Evolutionary conservation across 768 basidiomycete species (phyloP), one percentile per base, ranked within the genome.

Genomic region (Chalciporus sphaerocephalus): DNA sequence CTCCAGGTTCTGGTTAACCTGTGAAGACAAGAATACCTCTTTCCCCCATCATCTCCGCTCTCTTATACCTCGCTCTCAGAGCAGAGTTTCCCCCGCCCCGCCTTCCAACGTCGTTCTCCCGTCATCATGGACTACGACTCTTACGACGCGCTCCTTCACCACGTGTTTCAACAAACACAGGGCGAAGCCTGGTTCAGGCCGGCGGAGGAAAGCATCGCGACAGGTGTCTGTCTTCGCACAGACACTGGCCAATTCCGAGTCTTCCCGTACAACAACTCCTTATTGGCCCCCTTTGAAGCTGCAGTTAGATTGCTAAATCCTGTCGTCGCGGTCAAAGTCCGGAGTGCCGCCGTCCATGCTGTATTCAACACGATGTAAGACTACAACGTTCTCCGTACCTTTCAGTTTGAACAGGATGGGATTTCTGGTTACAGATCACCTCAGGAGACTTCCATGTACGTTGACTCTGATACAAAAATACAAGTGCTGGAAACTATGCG

Each of bases 111-210:
- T 38, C 18, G 41, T 36, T 35, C 44, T 30, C 50, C 55, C 49
- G 40, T 44, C 18, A 10, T 51, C 51, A 86, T 86, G 75, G 85
- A 87, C 64, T 90, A 88, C 67, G 86, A 88, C 64, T 78, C 80
- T 37, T 87, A 79, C 59, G 85, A 89, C 61, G 87, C 87, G 37
- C 75, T 90, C 47, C 73, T 88, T 22, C 87, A 89, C 58, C 84
- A 83, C 61, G 78, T 90, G 38, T 89, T 87, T 70, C 82, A 78
- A 52, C 81, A 84, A 54, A 89, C 87, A 0, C 85, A 87, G 62
- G 80, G 83, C 9, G 85, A 88, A 55, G 81, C 85, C 1, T 90
- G 87, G 87, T 89, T 89, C 65, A 87, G 87, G 61, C 86, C 87
- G 13, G 77, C 85, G 3, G 85, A 85, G 57, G 87, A 89, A 62